Base-by-base conservation (phyloP, 1,284 basidiomycete genomes). In the Heterobasidion annosum region DNA sequence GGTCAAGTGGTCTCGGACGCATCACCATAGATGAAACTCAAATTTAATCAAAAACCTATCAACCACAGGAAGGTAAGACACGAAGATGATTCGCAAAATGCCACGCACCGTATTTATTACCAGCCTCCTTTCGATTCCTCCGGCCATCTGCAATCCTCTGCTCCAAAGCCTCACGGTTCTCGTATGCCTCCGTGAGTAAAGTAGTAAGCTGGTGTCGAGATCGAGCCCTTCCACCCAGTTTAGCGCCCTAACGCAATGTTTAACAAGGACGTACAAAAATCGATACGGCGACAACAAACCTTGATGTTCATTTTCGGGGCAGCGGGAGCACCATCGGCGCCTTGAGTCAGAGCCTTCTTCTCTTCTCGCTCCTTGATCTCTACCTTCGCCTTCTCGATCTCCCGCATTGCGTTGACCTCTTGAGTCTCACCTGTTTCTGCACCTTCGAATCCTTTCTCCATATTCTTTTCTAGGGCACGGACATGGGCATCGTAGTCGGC, bases 111-210 rank as follows among this genome's bases (percentile, higher is more conserved):
- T 91, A 91, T 73, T 91, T 91, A 67, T 89, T 91, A 8, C 89
- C 88, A 0, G 89, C 88, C 64, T 91, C 89, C 64, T 91, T 91
- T 58, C 88, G 76, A 63, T 91, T 91, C 61, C 87, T 75, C 57
- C 82, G 77, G 1, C 85, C 88, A 65, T 88, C 80, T 0, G 88
- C 88, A 61, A 91, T 88, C 69, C 71, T 82, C 59, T 91, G 88
- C 64, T 92, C 89, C 59, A 91, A 62, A 0, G 77, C 79, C 57
- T 90, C 88, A 37, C 88, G 78, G 62, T 91, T 91, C 64, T 79
- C 67, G 62, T 89, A 91, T 2, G 89, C 88, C 58, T 91, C 85
- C 48, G 81, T 82, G 45, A 91, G 72, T 56, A 91, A 68, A 0
- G 88, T 86, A 8, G 86, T 80, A 50, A 92, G 67, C 61, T 91